A percentile compares a stretch with the other conserved stretches of the same genome.
These are phyloP conservation scores for Cercospora canescens DNA, from an alignment of 2,329 filamentous ascomycete genomes.

Conservation along the genomic window DNA sequence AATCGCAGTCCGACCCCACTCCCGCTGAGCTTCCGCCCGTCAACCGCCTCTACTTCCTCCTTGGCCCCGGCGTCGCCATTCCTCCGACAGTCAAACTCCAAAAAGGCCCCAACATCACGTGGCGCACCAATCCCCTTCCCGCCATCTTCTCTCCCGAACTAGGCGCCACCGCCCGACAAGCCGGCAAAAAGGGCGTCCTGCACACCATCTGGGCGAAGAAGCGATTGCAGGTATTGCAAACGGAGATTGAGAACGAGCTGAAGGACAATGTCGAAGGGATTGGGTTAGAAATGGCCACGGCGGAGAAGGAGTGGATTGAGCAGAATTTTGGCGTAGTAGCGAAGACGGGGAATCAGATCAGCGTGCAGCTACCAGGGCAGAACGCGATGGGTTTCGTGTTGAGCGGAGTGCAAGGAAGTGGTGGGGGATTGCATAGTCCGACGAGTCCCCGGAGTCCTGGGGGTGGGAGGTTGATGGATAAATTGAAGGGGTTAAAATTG, in stretches of 20 bases:
- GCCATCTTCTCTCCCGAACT: slow-evolving; percentile 82
- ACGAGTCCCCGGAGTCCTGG: slow-evolving; percentile 62
- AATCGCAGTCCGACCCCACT: slow-evolving; percentile 11
- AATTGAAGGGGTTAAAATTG: slow-evolving; percentile 75
- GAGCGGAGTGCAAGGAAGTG: background rate
- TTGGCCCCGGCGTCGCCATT: slow-evolving; percentile 70
- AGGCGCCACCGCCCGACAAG: slow-evolving; percentile 63
- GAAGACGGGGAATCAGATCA: slow-evolving; percentile 41
- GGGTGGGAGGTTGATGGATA: slow-evolving; percentile 72
- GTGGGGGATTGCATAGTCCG: slow-evolving; percentile 48
- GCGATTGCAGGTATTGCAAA: slow-evolving; percentile 70
- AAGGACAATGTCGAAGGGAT: slow-evolving; percentile 76
- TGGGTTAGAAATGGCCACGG: slow-evolving; percentile 77
- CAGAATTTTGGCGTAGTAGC: slow-evolving; percentile 69
- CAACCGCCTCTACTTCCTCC: slow-evolving; percentile 75
- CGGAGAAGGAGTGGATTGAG: slow-evolving; percentile 84
- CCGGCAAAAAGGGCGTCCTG: slow-evolving; percentile 76
- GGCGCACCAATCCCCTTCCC: slow-evolving; percentile 75
- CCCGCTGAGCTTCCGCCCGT: slow-evolving; percentile 34
- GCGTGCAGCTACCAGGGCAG: slow-evolving; percentile 30
- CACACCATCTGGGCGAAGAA: slow-evolving; percentile 91
- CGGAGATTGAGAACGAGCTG: slow-evolving; percentile 74
- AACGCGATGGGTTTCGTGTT: slow-evolving; percentile 32
- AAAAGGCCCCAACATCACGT: slow-evolving; percentile 44
- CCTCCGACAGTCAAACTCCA: slow-evolving; percentile 70